Base-by-base conservation (phyloP, 1,139 yeast species). In the Protomyces gravidus region DNA sequence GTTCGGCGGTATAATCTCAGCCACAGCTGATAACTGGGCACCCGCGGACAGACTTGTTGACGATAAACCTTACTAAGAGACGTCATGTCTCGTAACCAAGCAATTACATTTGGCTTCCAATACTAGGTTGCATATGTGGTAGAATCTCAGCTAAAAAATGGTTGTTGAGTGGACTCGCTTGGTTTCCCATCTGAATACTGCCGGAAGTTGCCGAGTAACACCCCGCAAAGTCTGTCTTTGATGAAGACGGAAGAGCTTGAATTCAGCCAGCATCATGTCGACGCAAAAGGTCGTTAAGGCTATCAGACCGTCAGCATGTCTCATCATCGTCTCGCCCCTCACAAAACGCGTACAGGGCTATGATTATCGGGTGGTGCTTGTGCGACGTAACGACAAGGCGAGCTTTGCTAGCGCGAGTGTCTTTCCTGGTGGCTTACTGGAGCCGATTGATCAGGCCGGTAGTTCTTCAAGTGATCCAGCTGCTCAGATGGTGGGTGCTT, bases 391-490 rank as follows among this genome's bases (percentile, higher is more conserved):
- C 36, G 58, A 40, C 30, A 53, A 53, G 42, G 48, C 51, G 47
- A 45, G 51, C n/a, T 53, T 53, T 32, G 48, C 47, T 27, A 53
- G 48, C 21, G 58, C 58, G n/a, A 46, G 51, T 11, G 58, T 53
- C 15, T 53, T 53, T 36, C 58, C 58, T 3, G 58, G 58, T 2
- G 58, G 58, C 39, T 26, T 45, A n/a, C 26, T 53, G 6, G 58
- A 53, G 13, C 13, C 21, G 7, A 30, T 36, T 39, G 58, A 53
- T 17, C 32, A 32, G 25, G 46, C 33, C 25, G 45, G 30, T 2
- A 30, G 28, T 17, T 6, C 23, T 11, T 19, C 56, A 5, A 26
- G 11, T 7, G 49, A 30, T 21, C n/a, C 21, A 2, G 19, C 45
- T 5, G 32, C 42, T n/a, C 42, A 36, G 23, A 36, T 36, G 42